These are phyloP conservation scores for Carex cristatella DNA, from an alignment of 176 grass and related monocot species.

Conservation along the genomic window DNA sequence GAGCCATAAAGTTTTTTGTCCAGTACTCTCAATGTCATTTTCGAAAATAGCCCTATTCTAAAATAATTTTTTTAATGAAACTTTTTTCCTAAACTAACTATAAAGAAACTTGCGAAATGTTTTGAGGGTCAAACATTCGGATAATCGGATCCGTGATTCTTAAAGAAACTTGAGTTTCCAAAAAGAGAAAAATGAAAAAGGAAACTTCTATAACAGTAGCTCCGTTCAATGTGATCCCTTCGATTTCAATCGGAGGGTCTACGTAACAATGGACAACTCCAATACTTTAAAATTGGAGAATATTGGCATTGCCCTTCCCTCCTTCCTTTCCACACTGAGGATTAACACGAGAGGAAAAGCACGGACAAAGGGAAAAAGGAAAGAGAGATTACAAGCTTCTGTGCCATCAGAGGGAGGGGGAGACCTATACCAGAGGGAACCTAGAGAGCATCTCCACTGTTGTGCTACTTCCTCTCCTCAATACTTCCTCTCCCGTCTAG, in stretches of 20 bases:
- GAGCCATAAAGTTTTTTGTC: too few relatives aligned
- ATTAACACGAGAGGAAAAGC: background rate
- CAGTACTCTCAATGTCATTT: too few relatives aligned
- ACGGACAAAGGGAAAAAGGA: too few relatives aligned
- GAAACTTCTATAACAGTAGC: background rate
- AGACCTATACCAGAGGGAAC: background rate
- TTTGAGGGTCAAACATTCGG: background rate
- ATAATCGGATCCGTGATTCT: background rate
- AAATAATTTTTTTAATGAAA: background rate
- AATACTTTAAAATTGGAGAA: background rate
- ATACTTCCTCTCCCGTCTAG: background rate
- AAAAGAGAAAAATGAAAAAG: too few relatives aligned
- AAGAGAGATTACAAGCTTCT: background rate
- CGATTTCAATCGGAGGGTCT: background rate
- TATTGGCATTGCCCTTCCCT: background rate
- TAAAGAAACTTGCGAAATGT: too few relatives aligned
- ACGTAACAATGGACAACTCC: background rate
- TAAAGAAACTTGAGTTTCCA: background rate
- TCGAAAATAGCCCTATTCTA: too few relatives aligned
- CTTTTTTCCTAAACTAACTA: too few relatives aligned
- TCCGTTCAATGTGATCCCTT: background rate
- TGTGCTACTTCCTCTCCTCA: background rate
- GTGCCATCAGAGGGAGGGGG: background rate
- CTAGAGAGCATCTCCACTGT: slow-evolving; percentile 8
- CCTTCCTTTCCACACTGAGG: background rate